These are phyloP conservation scores for Lipomyces anomalus DNA, from an alignment of 805 yeast genomes.

Conservation along the genomic window DNA sequence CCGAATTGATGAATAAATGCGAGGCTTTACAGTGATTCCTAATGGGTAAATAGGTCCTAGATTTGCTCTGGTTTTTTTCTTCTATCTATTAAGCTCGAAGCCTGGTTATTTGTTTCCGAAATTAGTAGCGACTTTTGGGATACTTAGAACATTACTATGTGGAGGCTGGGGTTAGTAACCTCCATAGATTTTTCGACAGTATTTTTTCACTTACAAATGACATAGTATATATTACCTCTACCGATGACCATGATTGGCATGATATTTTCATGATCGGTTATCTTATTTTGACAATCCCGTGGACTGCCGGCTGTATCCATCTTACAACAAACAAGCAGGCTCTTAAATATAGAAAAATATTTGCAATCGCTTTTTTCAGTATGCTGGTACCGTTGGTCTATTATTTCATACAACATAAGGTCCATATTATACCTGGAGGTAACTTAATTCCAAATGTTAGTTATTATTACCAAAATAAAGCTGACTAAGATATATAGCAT, in stretches of 20 bases:
- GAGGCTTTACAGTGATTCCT: neutral
- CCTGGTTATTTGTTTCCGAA: conserved; percentile 36
- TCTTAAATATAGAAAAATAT: conserved; percentile 46
- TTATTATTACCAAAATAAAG: neutral
- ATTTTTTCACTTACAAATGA: neutral
- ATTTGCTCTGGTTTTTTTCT: conserved; percentile 18
- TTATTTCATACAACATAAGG: conserved; percentile 89
- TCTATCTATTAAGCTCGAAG: conserved; percentile 11
- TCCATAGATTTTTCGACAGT: neutral
- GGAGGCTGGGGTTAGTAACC: conserved; percentile 71
- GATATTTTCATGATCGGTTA: conserved; percentile 93
- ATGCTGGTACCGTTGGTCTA: conserved; percentile 75
- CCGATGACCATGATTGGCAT: conserved; percentile 95
- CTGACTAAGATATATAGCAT: conserved; percentile 43
- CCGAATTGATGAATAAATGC: conserved; percentile 32
- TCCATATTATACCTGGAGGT: conserved; percentile 71
- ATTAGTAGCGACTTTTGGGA: conserved; percentile 47
- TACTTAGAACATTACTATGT: conserved; percentile 85
- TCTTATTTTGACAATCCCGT: conserved; percentile 83
- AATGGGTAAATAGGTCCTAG: conserved; percentile 24
- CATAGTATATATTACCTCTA: conserved; percentile 80
- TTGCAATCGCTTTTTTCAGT: conserved; percentile 58
- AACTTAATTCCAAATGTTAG: conserved; percentile 1
- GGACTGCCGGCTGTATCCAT: conserved; percentile 63
- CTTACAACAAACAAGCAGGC: conserved; percentile 45